Conservation (phyloP, 176 grass and related monocot genomes). For the Echinochloa phyllopogon region DNA sequence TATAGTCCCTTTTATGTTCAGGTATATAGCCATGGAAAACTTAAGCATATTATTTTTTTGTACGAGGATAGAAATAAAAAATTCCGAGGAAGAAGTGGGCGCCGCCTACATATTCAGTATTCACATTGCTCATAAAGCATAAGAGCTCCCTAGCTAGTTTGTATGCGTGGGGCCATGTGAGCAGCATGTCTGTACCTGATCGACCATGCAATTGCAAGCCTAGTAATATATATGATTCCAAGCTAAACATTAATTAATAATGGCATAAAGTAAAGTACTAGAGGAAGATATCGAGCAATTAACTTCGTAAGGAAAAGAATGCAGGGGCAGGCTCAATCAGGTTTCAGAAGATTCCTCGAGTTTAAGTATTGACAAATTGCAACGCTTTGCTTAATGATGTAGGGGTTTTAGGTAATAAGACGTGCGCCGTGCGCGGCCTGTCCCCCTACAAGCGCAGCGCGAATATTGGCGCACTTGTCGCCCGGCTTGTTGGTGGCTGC, state of each 20-base stretch:
- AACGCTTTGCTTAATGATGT: constrained; percentile 25
- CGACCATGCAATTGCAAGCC: not conserved
- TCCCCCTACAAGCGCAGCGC: not conserved
- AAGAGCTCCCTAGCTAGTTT: not conserved
- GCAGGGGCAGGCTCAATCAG: not conserved
- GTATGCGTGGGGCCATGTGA: constrained; percentile 30
- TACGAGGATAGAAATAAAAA: no score
- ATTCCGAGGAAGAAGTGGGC: no score
- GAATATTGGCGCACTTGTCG: constrained; percentile 3
- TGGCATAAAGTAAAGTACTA: no score
- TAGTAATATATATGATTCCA: not conserved
- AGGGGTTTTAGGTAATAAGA: constrained; percentile 27
- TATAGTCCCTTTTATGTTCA: no score
- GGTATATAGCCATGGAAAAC: no score
- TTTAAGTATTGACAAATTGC: not conserved
- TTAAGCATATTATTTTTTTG: no score
- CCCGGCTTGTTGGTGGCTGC: not conserved
- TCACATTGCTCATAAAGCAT: no score
- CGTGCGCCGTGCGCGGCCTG: not conserved
- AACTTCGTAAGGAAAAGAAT: not conserved
- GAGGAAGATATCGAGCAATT: no score
- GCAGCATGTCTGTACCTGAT: not conserved
- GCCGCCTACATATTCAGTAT: no score
- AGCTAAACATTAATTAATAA: not conserved
- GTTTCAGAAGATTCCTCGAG: constrained; percentile 7